phyloP scores from a whole-genome alignment of 2,329 filamentous ascomycete species.

The Blumeria hordei region DNA sequence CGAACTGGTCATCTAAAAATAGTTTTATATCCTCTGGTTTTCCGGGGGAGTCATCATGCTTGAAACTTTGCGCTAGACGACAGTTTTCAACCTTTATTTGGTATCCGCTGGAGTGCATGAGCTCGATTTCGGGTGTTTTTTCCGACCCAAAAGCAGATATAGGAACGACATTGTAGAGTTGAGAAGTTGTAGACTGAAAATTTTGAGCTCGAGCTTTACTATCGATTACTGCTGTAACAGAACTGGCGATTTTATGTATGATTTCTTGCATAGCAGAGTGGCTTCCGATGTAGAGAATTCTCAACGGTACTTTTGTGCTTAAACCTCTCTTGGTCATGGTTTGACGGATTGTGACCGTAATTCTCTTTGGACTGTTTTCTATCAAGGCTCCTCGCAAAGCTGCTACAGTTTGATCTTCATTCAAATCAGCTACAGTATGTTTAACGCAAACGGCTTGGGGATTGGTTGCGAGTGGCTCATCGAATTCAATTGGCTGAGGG shows the following conservation, averaged over 20 bases:
- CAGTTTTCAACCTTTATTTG: slow-evolving; percentile 28
- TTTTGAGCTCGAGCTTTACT: slow-evolving; percentile 13
- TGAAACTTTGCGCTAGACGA: slow-evolving; percentile 17
- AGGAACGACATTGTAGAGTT: slow-evolving; percentile 26
- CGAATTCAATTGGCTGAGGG: slow-evolving; percentile 21
- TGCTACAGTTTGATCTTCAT: slow-evolving; percentile 18
- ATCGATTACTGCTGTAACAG: slow-evolving; percentile 20
- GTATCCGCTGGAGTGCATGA: slow-evolving; percentile 25
- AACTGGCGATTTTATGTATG: slow-evolving; percentile 24
- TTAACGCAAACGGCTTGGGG: slow-evolving; percentile 21
- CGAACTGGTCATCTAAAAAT: slow-evolving; percentile 15
- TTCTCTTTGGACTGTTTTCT: slow-evolving; percentile 15
- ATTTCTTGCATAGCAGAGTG: slow-evolving; percentile 19
- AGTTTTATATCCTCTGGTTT: slow-evolving; percentile 20
- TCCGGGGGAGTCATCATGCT: slow-evolving; percentile 13
- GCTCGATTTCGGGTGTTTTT: slow-evolving; percentile 23
- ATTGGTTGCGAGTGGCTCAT: slow-evolving; percentile 17
- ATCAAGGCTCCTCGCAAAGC: slow-evolving; percentile 16
- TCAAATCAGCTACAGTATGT: slow-evolving; percentile 22
- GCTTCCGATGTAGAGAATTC: slow-evolving; percentile 25
- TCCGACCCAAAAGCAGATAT: slow-evolving; percentile 24
- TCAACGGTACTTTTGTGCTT: slow-evolving; percentile 21
- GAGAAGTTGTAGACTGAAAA: slow-evolving; percentile 17
- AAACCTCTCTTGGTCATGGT: slow-evolving; percentile 24
- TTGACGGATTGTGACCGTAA: slow-evolving; percentile 22